Base-by-base conservation (phyloP, 1,284 basidiomycete species). In the Fomitopsis palustris region DNA sequence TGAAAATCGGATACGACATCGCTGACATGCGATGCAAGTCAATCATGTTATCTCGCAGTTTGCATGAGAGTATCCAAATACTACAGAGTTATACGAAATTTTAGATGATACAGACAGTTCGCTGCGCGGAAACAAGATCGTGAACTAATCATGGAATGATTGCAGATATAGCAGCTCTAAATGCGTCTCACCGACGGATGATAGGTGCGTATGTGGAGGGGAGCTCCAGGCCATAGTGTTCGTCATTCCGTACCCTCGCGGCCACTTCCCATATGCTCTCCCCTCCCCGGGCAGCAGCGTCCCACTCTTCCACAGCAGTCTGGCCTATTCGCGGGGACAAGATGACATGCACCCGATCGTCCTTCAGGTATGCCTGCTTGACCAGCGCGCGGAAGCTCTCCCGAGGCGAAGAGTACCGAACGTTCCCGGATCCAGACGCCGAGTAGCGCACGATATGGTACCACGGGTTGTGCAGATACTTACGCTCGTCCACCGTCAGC, bases 231-330 rank as follows among this genome's bases (percentile, higher is more conserved):
- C 61, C 64, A 42, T 68, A 61, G 21, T 57, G 51, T 27, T 64
- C 63, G 35, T 65, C 55, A 4, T 29, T 23, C 37, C 64, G 60
- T 21, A 57, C 58, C 19, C 53, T 41, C 6, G 58, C 47, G 9
- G 70, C 70, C 14, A 49, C 54, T 19, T 65, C 61, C 70, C 70
- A 71, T 16, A 71, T 42, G 35, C 60, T 62, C 16, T 55, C 54
- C 0, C 63, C 65, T 1, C 66, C 65, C 27, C 64, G 59, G 3
- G 63, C 66, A 10, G 63, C 63, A 2, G 54, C 55, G 14, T 61
- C 61, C 70, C 70, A 71, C 42, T 71, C 70, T 27, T 56, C 31
- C n/a, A 63, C 61, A 6, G 56, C 41, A 1, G 59, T 53, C 19
- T 59, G 59, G 2, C 61, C 54, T 19, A 58, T 55, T 14, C 59